These are phyloP conservation scores for Pichia sp. DNA, from an alignment of 1,139 yeast species.

Conservation along the genomic window DNA sequence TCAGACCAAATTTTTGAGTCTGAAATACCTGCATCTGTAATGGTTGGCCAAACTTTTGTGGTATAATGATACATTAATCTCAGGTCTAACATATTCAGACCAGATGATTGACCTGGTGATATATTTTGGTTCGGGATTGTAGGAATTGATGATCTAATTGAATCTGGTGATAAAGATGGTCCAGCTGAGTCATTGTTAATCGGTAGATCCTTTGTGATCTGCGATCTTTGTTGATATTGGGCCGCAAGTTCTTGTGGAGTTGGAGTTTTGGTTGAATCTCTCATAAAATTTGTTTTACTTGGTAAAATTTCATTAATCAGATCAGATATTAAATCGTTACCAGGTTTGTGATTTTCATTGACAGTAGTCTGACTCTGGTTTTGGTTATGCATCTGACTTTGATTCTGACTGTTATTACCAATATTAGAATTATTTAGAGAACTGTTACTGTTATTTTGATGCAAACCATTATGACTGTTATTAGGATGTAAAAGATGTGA, in stretches of 20 bases:
- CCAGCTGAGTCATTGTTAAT: constrained; percentile 9
- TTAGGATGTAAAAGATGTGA: too few relatives aligned
- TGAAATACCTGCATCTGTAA: constrained; percentile 85
- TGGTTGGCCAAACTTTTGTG: constrained; percentile 75
- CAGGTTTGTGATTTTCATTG: constrained; percentile 18
- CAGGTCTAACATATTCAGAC: constrained; percentile 68
- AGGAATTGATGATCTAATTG: constrained; percentile 27
- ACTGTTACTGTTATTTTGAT: neutral
- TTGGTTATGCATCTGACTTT: too few relatives aligned
- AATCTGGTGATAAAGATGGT: constrained; percentile 28
- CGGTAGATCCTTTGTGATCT: constrained; percentile 13
- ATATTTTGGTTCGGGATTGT: constrained; percentile 17
- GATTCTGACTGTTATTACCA: neutral
- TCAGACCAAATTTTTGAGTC: constrained; percentile 82
- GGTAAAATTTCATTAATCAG: constrained; percentile 23
- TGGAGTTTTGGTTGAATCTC: constrained; percentile 12
- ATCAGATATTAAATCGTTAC: constrained; percentile 19
- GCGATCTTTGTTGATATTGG: constrained; percentile 20
- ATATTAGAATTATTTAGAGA: too few relatives aligned
- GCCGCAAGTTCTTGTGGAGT: constrained; percentile 22
- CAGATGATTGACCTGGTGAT: constrained; percentile 12
- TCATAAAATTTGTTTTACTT: constrained; percentile 3
- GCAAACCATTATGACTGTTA: constrained; percentile 23
- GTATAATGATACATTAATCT: constrained; percentile 83
- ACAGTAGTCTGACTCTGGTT: too few relatives aligned